These are phyloP conservation scores for Fusarium avenaceum DNA, from an alignment of 2,329 filamentous ascomycete species.

Conservation along the genomic window DNA sequence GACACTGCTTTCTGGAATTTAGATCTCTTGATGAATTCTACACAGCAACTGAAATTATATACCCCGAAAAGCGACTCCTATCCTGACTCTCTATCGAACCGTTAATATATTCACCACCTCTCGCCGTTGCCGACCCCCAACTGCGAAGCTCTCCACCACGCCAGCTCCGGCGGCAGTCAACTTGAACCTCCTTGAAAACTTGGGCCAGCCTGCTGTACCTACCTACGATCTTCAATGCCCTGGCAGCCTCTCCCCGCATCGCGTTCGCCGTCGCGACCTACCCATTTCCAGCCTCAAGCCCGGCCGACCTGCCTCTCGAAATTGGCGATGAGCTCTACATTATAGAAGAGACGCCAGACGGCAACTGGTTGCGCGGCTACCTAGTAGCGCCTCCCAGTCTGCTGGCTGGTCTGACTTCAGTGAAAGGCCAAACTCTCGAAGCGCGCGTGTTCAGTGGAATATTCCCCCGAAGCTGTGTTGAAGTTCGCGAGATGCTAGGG, in stretches of 20 bases:
- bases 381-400: slow-evolving; percentile 93
- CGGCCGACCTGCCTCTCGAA: slow-evolving; percentile 94
- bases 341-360: slow-evolving; percentile 94
- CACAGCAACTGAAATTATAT: slow-evolving; percentile 31
- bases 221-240: slow-evolving; percentile 75
- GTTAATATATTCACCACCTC: slow-evolving; percentile 13
- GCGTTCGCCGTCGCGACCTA: slow-evolving; percentile 97
- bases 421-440: slow-evolving; percentile 93
- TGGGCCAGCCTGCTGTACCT: slow-evolving; percentile 29
- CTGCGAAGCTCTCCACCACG: slow-evolving; percentile 39
- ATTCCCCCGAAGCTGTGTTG: slow-evolving; percentile 93
- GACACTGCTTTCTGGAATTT: slow-evolving; percentile 41
- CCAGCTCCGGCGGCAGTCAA: slow-evolving; percentile 35
- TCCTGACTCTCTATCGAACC: slow-evolving; percentile 24
- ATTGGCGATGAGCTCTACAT: slow-evolving; percentile 99
- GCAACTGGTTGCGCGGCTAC: slow-evolving; percentile 95
- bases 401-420: slow-evolving; percentile 89
- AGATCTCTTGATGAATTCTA: slow-evolving; percentile 51
- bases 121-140: slow-evolving; percentile 40
- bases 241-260: slow-evolving; percentile 96
- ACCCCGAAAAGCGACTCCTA: slow-evolving; percentile 16
- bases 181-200: slow-evolving; percentile 35
- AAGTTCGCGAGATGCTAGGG: slow-evolving; percentile 91
- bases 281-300: slow-evolving; percentile 87
- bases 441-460: slow-evolving; percentile 98